phyloP scores from a whole-genome alignment of 1,284 basidiomycete genomes.

The Cerioporus squamosus region DNA sequence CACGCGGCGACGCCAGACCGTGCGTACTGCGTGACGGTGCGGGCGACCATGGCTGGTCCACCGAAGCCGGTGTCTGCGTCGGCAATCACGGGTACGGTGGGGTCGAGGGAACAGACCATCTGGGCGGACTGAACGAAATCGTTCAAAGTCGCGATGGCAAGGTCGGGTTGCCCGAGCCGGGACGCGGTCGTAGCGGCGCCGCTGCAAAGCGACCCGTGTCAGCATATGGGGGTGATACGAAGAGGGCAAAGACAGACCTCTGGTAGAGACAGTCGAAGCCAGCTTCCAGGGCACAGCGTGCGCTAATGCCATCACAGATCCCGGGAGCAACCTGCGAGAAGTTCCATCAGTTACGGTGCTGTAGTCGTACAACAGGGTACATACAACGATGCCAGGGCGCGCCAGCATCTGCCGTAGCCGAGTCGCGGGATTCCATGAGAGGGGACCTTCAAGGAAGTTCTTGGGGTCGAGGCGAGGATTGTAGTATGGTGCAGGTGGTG shows the following conservation, averaged over 20 bases:
- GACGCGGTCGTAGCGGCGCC: conserved; percentile 82
- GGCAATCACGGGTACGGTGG: conserved; percentile 73
- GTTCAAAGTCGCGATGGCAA: conserved; percentile 81
- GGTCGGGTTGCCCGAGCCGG: conserved; percentile 76
- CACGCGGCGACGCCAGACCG: conserved; percentile 75
- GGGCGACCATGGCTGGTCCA: conserved; percentile 76
- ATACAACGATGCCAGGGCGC: conserved; percentile 75
- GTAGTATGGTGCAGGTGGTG: conserved; percentile 45
- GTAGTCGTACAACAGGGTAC: conserved; percentile 28
- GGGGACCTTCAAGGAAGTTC: conserved; percentile 69
- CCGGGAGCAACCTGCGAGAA: conserved; percentile 66
- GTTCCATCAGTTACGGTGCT: neutral
- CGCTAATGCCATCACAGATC: conserved; percentile 83
- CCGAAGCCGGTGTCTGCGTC: conserved; percentile 87
- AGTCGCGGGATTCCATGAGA: conserved; percentile 70
- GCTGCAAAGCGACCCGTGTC: conserved; percentile 31
- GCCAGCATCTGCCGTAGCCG: conserved; percentile 78
- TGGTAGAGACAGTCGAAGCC: conserved; percentile 80
- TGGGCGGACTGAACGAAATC: conserved; percentile 71
- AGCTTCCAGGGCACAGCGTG: conserved; percentile 76
- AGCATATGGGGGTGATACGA: neutral
- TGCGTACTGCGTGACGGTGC: conserved; percentile 75
- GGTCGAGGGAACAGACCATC: conserved; percentile 71
- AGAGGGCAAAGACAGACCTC: conserved; percentile 38
- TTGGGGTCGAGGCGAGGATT: conserved; percentile 67